Base-by-base conservation (phyloP, 75 land plant species). In the Picea glauca region DNA sequence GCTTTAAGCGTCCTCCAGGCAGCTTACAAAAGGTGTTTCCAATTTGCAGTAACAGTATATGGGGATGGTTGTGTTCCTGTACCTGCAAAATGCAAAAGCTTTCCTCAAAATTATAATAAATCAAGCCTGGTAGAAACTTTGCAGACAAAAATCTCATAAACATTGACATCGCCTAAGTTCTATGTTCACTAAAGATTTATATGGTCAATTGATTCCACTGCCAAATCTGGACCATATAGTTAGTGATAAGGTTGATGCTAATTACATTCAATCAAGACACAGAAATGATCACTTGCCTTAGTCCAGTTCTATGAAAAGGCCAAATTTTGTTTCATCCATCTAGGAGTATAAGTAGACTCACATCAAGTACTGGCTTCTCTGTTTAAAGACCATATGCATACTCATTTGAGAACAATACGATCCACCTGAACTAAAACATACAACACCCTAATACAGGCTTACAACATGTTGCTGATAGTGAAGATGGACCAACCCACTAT, bases 61-160 rank as follows among this genome's bases (percentile, higher is more conserved):
- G 99, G 18, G 99, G 99, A 87, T 96, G 99, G 78, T 94, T 96
- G 80, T 96, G 99, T 77, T 96, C 99, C 81, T 96, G 99, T 2
- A 96, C 99, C 99, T 96, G 88, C 82, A 84, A 62, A 33, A 33
- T 58, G 4, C 38, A 77, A 63, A 21, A 32, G 9, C n/a, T 33
- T 72, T 56, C 13, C 6, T 43, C 32, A 78, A 14, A 50, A 66
- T 17, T 66, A 66, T 2, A 5, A 17, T 5, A 35, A 66, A 70
- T 40, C 43, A 43, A 26, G 74, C 23, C 23, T 66, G n/a, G 35
- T 17, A 66, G 43, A 66, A 33, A 17, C n/a, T 35, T 0, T 66
- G 43, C 40, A 66, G 70, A 66, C 70, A 66, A 66, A 66, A 20
- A 66, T 43, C 43, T 66, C 4, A 20, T 33, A 66, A 66, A 35